Conservation (phyloP, 371 early-diverging fungal genomes). For the Vairimorpha apis region DNA sequence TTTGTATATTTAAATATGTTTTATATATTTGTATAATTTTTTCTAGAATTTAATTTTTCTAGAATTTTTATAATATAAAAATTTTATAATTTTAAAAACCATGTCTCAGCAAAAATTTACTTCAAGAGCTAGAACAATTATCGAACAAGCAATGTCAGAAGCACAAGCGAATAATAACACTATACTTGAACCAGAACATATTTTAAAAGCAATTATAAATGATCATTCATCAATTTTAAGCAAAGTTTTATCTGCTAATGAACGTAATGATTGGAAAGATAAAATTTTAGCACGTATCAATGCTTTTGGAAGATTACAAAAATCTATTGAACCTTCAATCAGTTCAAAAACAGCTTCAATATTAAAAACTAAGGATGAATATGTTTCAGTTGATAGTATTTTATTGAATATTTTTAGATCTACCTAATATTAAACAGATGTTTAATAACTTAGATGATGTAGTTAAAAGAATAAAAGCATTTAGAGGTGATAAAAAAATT, state of each 20-base stretch:
- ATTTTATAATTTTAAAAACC: no score
- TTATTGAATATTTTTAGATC: conserved; percentile 19
- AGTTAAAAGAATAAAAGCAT: conserved; percentile 16
- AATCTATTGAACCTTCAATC: conserved; percentile 18
- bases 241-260: conserved; percentile 20
- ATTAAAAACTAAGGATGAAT: conserved; percentile 18
- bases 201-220: conserved; percentile 42
- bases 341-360: conserved; percentile 12
- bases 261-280: conserved; percentile 23
- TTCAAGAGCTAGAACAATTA: conserved; percentile 22
- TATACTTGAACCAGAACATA: conserved; percentile 47
- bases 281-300: conserved; percentile 31
- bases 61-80: no score
- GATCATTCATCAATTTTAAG: conserved; percentile 23
- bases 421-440: conserved; percentile 9
- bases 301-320: conserved; percentile 18
- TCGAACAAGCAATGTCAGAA: conserved; percentile 36
- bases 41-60: no score
- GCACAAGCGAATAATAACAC: conserved; percentile 46
- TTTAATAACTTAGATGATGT: conserved; percentile 25
- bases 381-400: conserved; percentile 39
- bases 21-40: no score
- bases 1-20: no score
- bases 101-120: conserved; percentile 45
- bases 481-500: conserved; percentile 32